Percentiles rank a stretch among this genome's conserved stretches.
Evolutionary conservation across 1,284 basidiomycete species (phyloP).

Genomic region (Schizophyllum commune): DNA sequence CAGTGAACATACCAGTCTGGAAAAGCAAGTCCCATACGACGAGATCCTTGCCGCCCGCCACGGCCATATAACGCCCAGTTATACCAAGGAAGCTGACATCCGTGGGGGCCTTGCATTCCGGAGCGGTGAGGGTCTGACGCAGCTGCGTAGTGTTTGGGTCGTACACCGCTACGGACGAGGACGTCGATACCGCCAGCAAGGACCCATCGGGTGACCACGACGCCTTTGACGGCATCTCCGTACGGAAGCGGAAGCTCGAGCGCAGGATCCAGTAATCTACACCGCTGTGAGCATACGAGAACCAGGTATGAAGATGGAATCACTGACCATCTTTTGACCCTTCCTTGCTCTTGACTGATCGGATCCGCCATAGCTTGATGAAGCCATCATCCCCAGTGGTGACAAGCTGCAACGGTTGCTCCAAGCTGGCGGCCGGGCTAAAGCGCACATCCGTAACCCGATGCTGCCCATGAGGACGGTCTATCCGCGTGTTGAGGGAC

Average conservation of each 20-base stretch:
- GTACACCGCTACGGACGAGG: constrained; percentile 69
- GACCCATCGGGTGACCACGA: constrained; percentile 87
- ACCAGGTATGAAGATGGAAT: constrained; percentile 3
- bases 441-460: constrained; percentile 70
- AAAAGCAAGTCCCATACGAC: constrained; percentile 78
- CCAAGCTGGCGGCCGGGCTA: constrained; percentile 30
- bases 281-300: constrained; percentile 1
- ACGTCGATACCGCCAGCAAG: constrained; percentile 72
- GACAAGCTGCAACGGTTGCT: constrained; percentile 35
- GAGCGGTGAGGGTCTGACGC: constrained; percentile 53
- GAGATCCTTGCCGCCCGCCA: constrained; percentile 44
- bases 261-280: constrained; percentile 75
- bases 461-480: constrained; percentile 74
- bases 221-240: constrained; percentile 55
- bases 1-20: constrained; percentile 48
- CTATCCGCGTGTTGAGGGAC: constrained; percentile 87
- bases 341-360: constrained; percentile 32
- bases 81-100: constrained; percentile 60
- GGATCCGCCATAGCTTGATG: constrained; percentile 69
- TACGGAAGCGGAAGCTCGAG: constrained; percentile 64
- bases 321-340: constrained; percentile 41
- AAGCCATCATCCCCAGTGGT: constrained; percentile 65
- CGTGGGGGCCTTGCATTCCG: constrained; percentile 38
- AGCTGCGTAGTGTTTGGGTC: constrained; percentile 66
- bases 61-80: constrained; percentile 55